A percentile compares a stretch with the other conserved stretches of the same genome.
Evolutionary conservation across 208 protist species (phyloP).

Genomic region (Acanthamoeba triangularis): DNA sequence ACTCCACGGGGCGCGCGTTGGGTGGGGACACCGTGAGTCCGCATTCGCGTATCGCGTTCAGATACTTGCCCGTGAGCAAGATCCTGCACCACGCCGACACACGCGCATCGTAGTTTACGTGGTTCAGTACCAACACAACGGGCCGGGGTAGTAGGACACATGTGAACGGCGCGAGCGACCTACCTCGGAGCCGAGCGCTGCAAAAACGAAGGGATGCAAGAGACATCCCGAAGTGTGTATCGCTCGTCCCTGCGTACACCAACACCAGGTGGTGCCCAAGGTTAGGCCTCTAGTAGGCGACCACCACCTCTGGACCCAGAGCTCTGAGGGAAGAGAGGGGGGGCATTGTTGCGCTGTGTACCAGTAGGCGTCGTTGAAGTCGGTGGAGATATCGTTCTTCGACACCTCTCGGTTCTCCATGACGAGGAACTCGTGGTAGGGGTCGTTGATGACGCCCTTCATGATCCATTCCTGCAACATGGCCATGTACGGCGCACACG

Average conservation of each 20-base stretch:
- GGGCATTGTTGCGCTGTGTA: not conserved
- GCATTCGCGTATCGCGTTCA: constrained; percentile 58
- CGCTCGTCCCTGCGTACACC: not conserved
- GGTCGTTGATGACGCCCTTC: constrained; percentile 43
- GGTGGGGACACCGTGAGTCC: constrained; percentile 16
- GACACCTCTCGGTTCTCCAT: constrained; percentile 32
- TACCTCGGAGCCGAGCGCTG: constrained; percentile 8
- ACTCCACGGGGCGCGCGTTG: not conserved
- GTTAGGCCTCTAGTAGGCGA: no score
- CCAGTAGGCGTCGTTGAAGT: constrained; percentile 55
- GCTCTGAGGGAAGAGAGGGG: no score
- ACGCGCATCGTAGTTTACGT: not conserved
- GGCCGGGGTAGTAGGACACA: no score
- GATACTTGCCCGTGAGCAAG: constrained; percentile 59
- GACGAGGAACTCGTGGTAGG: constrained; percentile 41
- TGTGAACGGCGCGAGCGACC: not conserved
- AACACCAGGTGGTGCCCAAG: no score
- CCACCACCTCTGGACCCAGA: no score
- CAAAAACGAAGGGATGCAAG: constrained; percentile 17
- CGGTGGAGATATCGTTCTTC: not conserved
- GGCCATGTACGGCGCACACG: constrained; percentile 42
- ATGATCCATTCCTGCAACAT: constrained; percentile 55
- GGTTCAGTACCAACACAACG: no score
- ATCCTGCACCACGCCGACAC: not conserved
- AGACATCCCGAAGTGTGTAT: constrained; percentile 38